Percentiles rank a stretch among this genome's conserved stretches.
These are phyloP conservation scores for Henningerozyma blattae DNA, from an alignment of 805 yeast genomes.

Conservation along the genomic window DNA sequence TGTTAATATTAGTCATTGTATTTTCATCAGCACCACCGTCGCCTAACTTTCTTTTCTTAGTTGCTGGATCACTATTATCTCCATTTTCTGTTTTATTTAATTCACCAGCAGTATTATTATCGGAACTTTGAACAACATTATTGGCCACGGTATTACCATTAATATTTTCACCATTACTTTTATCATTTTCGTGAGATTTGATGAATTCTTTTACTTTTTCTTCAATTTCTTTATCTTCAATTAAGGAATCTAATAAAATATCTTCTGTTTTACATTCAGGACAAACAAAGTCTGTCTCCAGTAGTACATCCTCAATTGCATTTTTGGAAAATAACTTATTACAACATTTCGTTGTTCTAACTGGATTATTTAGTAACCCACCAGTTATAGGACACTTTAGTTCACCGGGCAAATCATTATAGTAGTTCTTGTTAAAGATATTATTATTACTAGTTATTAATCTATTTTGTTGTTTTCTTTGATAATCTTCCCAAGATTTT, in stretches of 20 bases:
- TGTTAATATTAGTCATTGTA: conserved; percentile 3
- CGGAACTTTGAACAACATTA: not conserved
- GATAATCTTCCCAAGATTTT: conserved; percentile 80
- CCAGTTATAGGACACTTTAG: conserved; percentile 61
- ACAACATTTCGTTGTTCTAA: conserved; percentile 72
- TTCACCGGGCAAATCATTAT: conserved; percentile 37
- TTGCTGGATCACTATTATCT: conserved; percentile 1
- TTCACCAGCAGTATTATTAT: not conserved
- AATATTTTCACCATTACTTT: conserved; percentile 5
- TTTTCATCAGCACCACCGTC: conserved; percentile 1
- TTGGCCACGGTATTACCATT: conserved; percentile 2
- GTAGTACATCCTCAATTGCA: conserved; percentile 50
- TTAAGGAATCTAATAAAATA: conserved; percentile 60
- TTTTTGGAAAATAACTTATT: conserved; percentile 43
- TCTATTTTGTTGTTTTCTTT: conserved; percentile 40
- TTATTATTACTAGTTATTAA: conserved; percentile 30
- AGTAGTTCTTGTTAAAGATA: conserved; percentile 34
- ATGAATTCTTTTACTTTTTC: conserved; percentile 41
- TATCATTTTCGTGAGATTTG: conserved; percentile 22
- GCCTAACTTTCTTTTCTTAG: conserved; percentile 5
- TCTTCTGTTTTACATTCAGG: conserved; percentile 76
- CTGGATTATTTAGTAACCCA: conserved; percentile 58
- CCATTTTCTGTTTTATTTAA: no score
- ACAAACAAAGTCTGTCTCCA: conserved; percentile 81
- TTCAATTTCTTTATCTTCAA: conserved; percentile 48